Conservation (phyloP, 2,329 filamentous ascomycete species). For the Sarocladiaceae sp. region DNA sequence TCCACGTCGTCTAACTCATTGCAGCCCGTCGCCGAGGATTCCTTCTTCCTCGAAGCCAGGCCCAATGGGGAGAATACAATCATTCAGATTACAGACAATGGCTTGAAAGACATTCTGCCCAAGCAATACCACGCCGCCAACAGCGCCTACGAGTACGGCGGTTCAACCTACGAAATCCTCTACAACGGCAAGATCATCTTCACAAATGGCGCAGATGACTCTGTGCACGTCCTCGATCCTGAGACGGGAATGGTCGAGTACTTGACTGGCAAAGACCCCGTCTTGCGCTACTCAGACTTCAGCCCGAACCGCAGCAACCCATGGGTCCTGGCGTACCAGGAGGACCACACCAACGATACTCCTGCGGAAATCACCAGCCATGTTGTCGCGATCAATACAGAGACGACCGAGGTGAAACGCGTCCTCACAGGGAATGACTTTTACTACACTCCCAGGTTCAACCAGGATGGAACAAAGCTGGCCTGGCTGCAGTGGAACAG, state of each 20-base stretch:
- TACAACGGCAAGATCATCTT: constrained; percentile 38
- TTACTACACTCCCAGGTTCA: constrained; percentile 44
- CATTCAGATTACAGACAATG: constrained; percentile 30
- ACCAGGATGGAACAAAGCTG: constrained; percentile 36
- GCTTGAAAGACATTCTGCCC: constrained; percentile 35
- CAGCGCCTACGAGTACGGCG: constrained; percentile 47
- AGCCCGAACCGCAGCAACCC: constrained; percentile 28
- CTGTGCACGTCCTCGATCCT: constrained; percentile 36
- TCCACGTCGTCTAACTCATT: neutral
- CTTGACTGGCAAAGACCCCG: constrained; percentile 22
- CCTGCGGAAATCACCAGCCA: constrained; percentile 29
- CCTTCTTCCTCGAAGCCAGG: constrained; percentile 32
- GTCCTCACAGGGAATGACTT: constrained; percentile 43
- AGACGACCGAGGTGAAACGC: constrained; percentile 33
- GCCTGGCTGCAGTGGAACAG: constrained; percentile 51
- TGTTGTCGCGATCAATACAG: constrained; percentile 32
- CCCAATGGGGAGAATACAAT: constrained; percentile 37
- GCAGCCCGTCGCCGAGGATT: constrained; percentile 22
- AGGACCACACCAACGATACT: constrained; percentile 37
- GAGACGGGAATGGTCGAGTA: constrained; percentile 25
- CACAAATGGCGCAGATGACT: constrained; percentile 32
- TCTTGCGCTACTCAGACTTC: constrained; percentile 41
- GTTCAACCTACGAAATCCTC: constrained; percentile 34
- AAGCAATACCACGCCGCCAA: constrained; percentile 35
- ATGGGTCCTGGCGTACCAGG: constrained; percentile 45